Evolutionary conservation across 1,284 basidiomycete genomes (phyloP), one percentile per base, ranked within the genome.

Genomic region (Hymenochaete sp.): DNA sequence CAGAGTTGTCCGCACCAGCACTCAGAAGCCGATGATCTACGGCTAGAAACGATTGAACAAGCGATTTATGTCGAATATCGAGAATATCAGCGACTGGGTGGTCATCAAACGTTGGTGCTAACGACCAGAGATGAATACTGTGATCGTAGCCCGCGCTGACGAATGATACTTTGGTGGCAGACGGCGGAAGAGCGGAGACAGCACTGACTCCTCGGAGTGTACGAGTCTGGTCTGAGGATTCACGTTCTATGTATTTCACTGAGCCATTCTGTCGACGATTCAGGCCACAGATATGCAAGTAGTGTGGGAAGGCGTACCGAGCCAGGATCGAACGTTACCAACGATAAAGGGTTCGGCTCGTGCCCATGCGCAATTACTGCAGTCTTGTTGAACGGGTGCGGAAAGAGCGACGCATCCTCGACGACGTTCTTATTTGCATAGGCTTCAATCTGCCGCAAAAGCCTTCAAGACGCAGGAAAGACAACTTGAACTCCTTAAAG

Each of bases 141-240:
- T 73, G 72, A 55, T 74, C 71, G 42, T 71, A 65, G 5, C 72
- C 72, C n/a, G 72, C 73, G 4, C 63, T 73, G 6, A 62, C 70
- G 53, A 75, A 73, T 19, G 58, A 54, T 6, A 67, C 61, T 64
- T 64, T 51, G 60, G 55, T 59, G 71, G 58, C 33, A 32, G 29
- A 35, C 3, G 32, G 5, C 9, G 41, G 25, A 13, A 48, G 26
- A 8, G 67, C 35, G 10, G 66, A 57, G 3, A 74, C 54, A 8
- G 67, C 65, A 44, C 68, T 71, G 24, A 67, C 61, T 4, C 71
- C 72, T 10, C 57, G 47, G 10, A 44, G 54, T 50, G 59, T 67
- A 54, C 62, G 67, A 9, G 42, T 51, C 9, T 38, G 38, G 18
- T 39, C 13, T 29, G 25, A 39, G 19, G 51, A 43, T 29, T 36